phyloP scores from a whole-genome alignment of 768 basidiomycete genomes.

The Xerocomellus intermedius region DNA sequence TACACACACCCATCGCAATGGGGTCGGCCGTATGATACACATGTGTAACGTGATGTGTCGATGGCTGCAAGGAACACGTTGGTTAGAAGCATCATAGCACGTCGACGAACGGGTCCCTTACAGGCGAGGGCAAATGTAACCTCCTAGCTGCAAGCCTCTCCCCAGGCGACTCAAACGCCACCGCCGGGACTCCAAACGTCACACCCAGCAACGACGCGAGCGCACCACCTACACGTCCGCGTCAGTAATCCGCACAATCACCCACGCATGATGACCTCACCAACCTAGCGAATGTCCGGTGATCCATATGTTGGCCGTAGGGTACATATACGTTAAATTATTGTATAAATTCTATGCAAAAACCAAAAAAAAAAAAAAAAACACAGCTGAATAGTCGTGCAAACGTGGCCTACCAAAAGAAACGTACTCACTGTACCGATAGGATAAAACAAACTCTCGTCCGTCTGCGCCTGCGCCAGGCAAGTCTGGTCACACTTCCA shows the following conservation, averaged over 20 bases:
- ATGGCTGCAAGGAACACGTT: conserved; percentile 46
- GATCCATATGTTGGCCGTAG: conserved; percentile 87
- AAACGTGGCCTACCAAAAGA: background rate
- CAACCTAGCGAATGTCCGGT: conserved; percentile 66
- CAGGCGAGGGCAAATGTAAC: conserved; percentile 84
- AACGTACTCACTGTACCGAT: conserved; percentile 71
- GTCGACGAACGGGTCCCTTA: conserved; percentile 34
- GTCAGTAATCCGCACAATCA: conserved; percentile 22
- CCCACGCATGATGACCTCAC: conserved; percentile 34
- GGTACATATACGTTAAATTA: conserved; percentile 92
- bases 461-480: conserved; percentile 67
- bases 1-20: conserved; percentile 88
- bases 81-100: background rate
- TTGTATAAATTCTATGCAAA: conserved; percentile 82
- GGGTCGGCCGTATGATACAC: conserved; percentile 95
- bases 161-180: conserved; percentile 88
- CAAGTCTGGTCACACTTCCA: conserved; percentile 84
- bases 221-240: conserved; percentile 44
- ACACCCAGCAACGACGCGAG: conserved; percentile 80
- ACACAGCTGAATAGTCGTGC: background rate
- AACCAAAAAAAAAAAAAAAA: background rate
- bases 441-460: conserved; percentile 86
- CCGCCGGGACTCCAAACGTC: conserved; percentile 86
- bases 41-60: conserved; percentile 79
- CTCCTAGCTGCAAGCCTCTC: conserved; percentile 77